phyloP scores from a whole-genome alignment of 2,329 filamentous ascomycete genomes.

The Epichloe sp. region DNA sequence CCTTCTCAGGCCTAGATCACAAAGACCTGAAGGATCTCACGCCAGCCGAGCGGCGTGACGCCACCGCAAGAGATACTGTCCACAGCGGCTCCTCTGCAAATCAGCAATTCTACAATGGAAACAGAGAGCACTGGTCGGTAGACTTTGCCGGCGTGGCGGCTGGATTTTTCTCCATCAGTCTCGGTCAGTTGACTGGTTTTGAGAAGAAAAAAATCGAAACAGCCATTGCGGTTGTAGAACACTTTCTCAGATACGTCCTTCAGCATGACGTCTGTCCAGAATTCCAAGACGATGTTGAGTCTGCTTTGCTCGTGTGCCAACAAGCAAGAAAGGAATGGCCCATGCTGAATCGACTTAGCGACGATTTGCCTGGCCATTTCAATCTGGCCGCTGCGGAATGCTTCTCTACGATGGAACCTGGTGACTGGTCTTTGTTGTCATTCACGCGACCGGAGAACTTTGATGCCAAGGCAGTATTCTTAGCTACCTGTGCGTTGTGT shows the following conservation, averaged over 20 bases:
- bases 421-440: conserved; percentile 17
- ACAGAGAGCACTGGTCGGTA: conserved; percentile 52
- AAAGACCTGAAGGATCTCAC: conserved; percentile 43
- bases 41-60: conserved; percentile 46
- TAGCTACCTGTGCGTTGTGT: conserved; percentile 30
- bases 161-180: conserved; percentile 57
- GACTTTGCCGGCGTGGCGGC: conserved; percentile 70
- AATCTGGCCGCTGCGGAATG: conserved; percentile 62
- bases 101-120: conserved; percentile 35
- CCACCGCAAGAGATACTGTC: conserved; percentile 50
- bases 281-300: conserved; percentile 51
- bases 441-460: conserved; percentile 24
- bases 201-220: conserved; percentile 38
- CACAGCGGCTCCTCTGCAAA: conserved; percentile 30
- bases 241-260: conserved; percentile 80
- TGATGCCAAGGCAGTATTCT: conserved; percentile 29
- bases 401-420: conserved; percentile 32
- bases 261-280: conserved; percentile 81
- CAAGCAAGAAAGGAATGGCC: conserved; percentile 54
- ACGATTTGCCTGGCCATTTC: conserved; percentile 60
- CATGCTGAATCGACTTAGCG: conserved; percentile 36
- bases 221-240: conserved; percentile 57
- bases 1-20: conserved; percentile 48
- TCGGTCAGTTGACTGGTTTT: conserved; percentile 43
- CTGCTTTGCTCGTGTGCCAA: conserved; percentile 54